These are phyloP conservation scores for Gaeumannomyces tritici DNA, from an alignment of 2,329 filamentous ascomycete species.

Conservation along the genomic window DNA sequence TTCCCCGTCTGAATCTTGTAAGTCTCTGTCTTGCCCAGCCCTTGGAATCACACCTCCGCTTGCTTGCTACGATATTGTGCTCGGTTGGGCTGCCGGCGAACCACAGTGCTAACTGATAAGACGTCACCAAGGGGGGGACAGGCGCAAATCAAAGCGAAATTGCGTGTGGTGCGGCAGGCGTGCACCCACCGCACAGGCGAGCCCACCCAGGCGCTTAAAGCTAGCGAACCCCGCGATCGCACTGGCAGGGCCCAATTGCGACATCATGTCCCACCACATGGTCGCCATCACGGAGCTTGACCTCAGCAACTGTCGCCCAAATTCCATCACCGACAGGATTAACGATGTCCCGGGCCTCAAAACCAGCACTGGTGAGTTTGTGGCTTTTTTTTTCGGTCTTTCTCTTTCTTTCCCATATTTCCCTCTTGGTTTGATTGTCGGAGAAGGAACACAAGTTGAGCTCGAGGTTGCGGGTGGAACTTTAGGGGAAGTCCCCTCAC, in stretches of 20 bases:
- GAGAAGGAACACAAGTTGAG: background rate
- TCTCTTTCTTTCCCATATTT: conserved; percentile 9
- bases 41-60: background rate
- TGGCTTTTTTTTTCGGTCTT: conserved; percentile 8
- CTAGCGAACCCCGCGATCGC: background rate
- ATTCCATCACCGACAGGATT: conserved; percentile 42
- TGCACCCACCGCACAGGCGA: too few species aligned
- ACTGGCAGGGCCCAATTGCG: background rate
- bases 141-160: background rate
- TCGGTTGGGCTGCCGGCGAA: background rate
- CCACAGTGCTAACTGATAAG: background rate
- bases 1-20: background rate
- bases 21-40: background rate
- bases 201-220: too few species aligned
- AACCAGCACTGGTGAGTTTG: conserved; percentile 47
- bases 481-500: background rate
- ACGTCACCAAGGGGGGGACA: background rate
- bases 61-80: background rate
- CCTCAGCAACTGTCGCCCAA: conserved; percentile 34
- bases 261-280: conserved; percentile 1
- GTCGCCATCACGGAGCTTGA: conserved; percentile 35
- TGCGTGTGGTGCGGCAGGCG: background rate
- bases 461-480: background rate
- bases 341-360: conserved; percentile 48
- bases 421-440: background rate